Evolutionary conservation across 139 green algal genomes (phyloP), one percentile per base, ranked within the genome.

Genomic region (Tetradesmus lagerheimii): DNA sequence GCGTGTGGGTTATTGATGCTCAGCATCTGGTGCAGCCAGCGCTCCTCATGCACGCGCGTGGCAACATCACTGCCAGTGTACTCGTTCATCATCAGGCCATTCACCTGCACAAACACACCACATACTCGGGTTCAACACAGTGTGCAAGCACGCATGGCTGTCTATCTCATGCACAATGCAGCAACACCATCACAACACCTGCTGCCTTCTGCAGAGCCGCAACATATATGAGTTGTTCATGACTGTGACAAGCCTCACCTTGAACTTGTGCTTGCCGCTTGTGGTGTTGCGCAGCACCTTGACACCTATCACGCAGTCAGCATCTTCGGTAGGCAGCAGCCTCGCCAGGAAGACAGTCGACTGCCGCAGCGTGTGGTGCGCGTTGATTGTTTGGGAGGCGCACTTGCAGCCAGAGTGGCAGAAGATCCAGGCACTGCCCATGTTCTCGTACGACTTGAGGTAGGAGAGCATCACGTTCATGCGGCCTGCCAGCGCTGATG

Each of bases 251-350:
- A 27, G 41, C 50, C 37, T 16, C 71, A 93, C 90, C 90, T 93
- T 93, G 86, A 93, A 93, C 80, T 93, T 93, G 81, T 90, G 86
- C 29, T 83, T 64, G 9, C 80, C 86, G 34, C 71, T 88, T 53
- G 39, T 91, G 31, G 90, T 91, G 6, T 82, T 57, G 12, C 31
- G 1, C 50, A 91, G 80, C 67, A 93, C 43, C 71, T 80, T 84
- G 16, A 93, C 80, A 11, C 34, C 80, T 14, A 91, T 78, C 1
- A 79, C 66, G 31, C 88, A 88, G 12, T 71, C 66, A 1, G 18
- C 8, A 3, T 15, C 11, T 50, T 88, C 53, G 18, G 47, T 85
- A 37, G 75, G 79, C 71, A 91, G 67, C 45, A 89, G 35, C 25
- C 80, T 31, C 43, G 35, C 80, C 31, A 91, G 34, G 41, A 83